A percentile compares a stretch with the other conserved stretches of the same genome.
These are phyloP conservation scores for Serpula lacrymans DNA, from an alignment of 768 basidiomycete species.

Conservation along the genomic window DNA sequence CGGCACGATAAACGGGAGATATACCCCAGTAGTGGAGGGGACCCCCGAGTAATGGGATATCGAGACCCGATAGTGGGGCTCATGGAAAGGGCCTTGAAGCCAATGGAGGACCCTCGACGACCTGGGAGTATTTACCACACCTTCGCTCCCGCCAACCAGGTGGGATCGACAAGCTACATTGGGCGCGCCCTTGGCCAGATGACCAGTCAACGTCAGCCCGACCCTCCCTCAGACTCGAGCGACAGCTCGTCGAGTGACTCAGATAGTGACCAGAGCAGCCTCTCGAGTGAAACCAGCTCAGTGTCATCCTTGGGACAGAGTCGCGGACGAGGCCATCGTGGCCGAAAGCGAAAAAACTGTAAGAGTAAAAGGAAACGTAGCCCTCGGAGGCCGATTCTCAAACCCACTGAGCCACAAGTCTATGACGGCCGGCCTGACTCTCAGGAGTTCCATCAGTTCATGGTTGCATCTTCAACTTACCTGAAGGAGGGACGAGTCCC, in stretches of 20 bases:
- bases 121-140: neutral
- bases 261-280: no score
- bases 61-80: neutral
- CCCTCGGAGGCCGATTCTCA: no score
- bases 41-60: neutral
- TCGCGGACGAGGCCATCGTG: conserved; percentile 2
- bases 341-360: no score
- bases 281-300: no score
- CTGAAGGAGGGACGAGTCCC: no score
- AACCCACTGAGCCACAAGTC: no score
- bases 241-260: conserved; percentile 3
- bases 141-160: conserved; percentile 3
- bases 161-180: neutral
- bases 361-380: no score
- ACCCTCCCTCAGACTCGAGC: conserved; percentile 2
- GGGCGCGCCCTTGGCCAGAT: neutral
- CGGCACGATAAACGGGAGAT: neutral
- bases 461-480: no score
- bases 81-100: neutral
- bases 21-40: neutral
- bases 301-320: no score
- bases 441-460: no score
- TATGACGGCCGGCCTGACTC: no score
- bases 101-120: neutral
- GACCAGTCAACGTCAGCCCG: neutral